These are phyloP conservation scores for Epichloe bromicola DNA, from an alignment of 2,329 filamentous ascomycete species.

Conservation along the genomic window DNA sequence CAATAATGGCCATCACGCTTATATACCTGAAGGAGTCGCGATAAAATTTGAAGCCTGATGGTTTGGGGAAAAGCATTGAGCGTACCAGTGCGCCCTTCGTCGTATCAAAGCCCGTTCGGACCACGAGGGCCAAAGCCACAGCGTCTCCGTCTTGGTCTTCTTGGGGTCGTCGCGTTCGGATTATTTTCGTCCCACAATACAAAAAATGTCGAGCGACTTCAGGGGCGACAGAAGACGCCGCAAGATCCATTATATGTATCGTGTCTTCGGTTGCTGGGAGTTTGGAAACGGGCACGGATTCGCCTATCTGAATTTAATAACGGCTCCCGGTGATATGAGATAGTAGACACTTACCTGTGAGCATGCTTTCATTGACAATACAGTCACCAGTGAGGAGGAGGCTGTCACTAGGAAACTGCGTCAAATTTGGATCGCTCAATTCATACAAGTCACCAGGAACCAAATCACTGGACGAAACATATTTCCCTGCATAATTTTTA, in stretches of 20 bases:
- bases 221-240: slow-evolving; percentile 68
- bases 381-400: slow-evolving; percentile 85
- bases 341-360: slow-evolving; percentile 46
- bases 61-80: slow-evolving; percentile 97
- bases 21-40: slow-evolving; percentile 96
- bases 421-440: slow-evolving; percentile 81
- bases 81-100: slow-evolving; percentile 92
- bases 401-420: slow-evolving; percentile 85
- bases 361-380: slow-evolving; percentile 98
- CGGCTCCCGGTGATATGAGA: background rate
- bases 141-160: slow-evolving; percentile 78
- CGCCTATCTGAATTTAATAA: slow-evolving; percentile 33
- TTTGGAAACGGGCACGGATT: slow-evolving; percentile 95
- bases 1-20: slow-evolving; percentile 84
- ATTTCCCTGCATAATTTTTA: slow-evolving; percentile 46
- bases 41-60: slow-evolving; percentile 97
- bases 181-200: slow-evolving; percentile 90
- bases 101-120: slow-evolving; percentile 92
- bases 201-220: slow-evolving; percentile 81
- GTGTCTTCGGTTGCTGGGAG: slow-evolving; percentile 70
- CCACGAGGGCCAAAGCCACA: slow-evolving; percentile 79
- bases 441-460: slow-evolving; percentile 96
- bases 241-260: slow-evolving; percentile 62
- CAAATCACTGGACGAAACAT: slow-evolving; percentile 72
- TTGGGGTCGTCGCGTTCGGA: slow-evolving; percentile 77